These are phyloP conservation scores for Pelagophyceae sp. DNA, from an alignment of 352 stramenopile species.

Conservation along the genomic window DNA sequence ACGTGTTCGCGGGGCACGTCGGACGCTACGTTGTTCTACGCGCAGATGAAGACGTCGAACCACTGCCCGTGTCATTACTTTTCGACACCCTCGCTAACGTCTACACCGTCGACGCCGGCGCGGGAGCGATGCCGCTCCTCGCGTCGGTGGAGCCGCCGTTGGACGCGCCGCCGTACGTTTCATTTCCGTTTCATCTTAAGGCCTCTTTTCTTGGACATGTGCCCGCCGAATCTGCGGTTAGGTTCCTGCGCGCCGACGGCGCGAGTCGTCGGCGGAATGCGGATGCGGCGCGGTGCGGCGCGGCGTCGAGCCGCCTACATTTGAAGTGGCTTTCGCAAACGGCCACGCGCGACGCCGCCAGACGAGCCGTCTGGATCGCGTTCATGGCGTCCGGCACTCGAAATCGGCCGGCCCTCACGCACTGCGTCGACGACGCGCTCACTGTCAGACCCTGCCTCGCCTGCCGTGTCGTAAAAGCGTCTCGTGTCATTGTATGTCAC, in stretches of 20 bases:
- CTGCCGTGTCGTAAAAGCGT: too few species aligned
- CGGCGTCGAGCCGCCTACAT: background rate
- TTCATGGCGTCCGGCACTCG: too few species aligned
- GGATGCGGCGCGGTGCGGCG: background rate
- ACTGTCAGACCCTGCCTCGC: too few species aligned
- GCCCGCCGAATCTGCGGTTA: too few species aligned
- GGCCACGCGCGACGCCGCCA: slow-evolving; percentile 1
- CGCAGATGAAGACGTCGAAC: background rate
- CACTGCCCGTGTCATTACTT: too few species aligned
- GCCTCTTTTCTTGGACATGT: too few species aligned
- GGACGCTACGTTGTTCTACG: background rate
- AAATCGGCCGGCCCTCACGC: too few species aligned
- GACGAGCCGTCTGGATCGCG: background rate
- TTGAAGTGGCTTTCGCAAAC: background rate
- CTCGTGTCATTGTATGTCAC: background rate
- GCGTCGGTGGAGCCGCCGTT: background rate
- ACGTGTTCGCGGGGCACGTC: background rate
- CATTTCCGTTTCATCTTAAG: too few species aligned
- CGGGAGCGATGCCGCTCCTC: background rate
- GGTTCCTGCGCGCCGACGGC: background rate
- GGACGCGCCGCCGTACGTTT: background rate
- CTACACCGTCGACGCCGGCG: background rate
- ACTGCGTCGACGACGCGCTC: too few species aligned
- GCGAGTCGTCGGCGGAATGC: background rate
- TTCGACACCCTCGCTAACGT: background rate